Conservation (phyloP, 2,329 filamentous ascomycete species). For the Canariomyces notabilis region DNA sequence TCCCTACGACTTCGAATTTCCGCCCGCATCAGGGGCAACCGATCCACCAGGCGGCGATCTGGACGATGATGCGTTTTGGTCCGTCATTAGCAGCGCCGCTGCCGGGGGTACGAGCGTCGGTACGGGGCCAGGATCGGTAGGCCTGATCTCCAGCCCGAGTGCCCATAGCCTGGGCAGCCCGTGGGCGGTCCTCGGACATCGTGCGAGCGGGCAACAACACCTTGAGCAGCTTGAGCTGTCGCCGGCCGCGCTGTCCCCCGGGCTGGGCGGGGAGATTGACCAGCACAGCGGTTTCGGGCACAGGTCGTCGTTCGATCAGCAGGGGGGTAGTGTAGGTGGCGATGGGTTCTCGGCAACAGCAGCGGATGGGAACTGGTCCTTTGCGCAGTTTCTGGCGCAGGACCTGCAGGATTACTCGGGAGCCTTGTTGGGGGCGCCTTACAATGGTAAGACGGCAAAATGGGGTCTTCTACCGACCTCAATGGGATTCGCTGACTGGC, state of each 20-base stretch:
- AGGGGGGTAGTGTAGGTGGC: slow-evolving; percentile 4
- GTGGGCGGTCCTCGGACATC: slow-evolving; percentile 40
- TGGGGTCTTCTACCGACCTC: not conserved
- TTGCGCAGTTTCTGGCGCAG: slow-evolving; percentile 16
- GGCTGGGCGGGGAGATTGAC: slow-evolving; percentile 39
- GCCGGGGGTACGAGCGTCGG: slow-evolving; percentile 25
- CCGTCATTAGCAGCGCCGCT: slow-evolving; percentile 31
- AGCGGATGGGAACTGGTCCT: slow-evolving; percentile 25
- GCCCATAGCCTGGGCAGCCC: slow-evolving; percentile 46
- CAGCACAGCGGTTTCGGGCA: slow-evolving; percentile 23
- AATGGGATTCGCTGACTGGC: slow-evolving; percentile 3
- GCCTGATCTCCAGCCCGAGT: slow-evolving; percentile 46
- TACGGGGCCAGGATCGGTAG: slow-evolving; percentile 34
- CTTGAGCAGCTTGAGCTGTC: slow-evolving; percentile 31
- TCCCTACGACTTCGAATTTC: slow-evolving; percentile 32
- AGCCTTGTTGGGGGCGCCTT: slow-evolving; percentile 18
- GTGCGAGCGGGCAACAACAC: slow-evolving; percentile 20
- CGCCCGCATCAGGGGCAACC: not conserved
- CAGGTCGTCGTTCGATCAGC: slow-evolving; percentile 29
- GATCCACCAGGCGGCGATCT: slow-evolving; percentile 33
- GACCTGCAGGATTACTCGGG: slow-evolving; percentile 27
- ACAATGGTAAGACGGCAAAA: slow-evolving; percentile 28
- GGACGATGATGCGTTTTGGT: slow-evolving; percentile 41
- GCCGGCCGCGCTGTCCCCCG: slow-evolving; percentile 41
- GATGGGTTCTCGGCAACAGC: slow-evolving; percentile 31